Evolutionary conservation across 2,329 filamentous ascomycete genomes (phyloP).

Genomic region (Epichloe sp.): DNA sequence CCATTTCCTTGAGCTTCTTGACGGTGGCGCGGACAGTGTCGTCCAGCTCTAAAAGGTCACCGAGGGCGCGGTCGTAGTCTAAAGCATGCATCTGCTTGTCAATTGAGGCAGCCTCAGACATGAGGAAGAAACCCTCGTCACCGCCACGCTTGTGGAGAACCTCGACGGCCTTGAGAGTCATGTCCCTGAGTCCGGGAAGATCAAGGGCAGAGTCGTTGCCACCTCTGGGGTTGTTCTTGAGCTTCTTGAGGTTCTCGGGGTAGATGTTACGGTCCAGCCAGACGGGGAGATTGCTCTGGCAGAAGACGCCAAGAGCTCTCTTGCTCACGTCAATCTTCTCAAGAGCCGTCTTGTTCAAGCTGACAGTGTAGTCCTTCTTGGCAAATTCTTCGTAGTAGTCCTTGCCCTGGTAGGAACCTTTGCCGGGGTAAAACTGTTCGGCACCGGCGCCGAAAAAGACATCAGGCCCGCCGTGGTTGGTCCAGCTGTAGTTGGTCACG

Average conservation of each 20-base stretch:
- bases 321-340: conserved; percentile 40
- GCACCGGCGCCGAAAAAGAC: conserved; percentile 75
- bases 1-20: conserved; percentile 51
- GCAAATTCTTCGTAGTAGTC: conserved; percentile 71
- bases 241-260: conserved; percentile 50
- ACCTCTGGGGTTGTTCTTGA: conserved; percentile 58
- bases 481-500: conserved; percentile 71
- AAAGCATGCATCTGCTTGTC: conserved; percentile 84
- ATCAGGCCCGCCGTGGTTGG: conserved; percentile 58
- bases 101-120: conserved; percentile 74
- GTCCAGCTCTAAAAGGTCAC: conserved; percentile 74
- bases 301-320: conserved; percentile 67
- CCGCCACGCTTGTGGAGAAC: conserved; percentile 55
- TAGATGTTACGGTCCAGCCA: conserved; percentile 83
- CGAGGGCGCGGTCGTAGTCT: conserved; percentile 76
- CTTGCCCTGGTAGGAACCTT: conserved; percentile 51
- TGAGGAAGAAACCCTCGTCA: conserved; percentile 71
- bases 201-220: conserved; percentile 51
- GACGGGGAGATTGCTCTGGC: conserved; percentile 59
- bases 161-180: conserved; percentile 79
- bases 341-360: conserved; percentile 62
- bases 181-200: conserved; percentile 74
- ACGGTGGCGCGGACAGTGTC: conserved; percentile 70
- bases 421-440: conserved; percentile 61
- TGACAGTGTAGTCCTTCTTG: conserved; percentile 58